These are phyloP conservation scores for Talaromyces nanjingensis DNA, from an alignment of 495 filamentous ascomycete genomes.

Conservation along the genomic window DNA sequence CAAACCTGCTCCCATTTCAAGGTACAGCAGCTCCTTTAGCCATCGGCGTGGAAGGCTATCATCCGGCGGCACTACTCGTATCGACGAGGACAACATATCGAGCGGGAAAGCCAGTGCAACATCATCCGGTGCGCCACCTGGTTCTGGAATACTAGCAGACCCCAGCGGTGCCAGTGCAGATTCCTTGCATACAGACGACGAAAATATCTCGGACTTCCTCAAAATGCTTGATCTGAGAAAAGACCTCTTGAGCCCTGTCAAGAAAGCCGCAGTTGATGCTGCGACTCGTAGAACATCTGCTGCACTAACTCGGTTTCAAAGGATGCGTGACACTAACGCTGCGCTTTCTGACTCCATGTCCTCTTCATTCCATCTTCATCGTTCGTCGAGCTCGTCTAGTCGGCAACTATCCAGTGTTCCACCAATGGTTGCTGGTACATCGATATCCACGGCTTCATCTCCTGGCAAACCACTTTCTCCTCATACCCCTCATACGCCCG, in stretches of 20 bases:
- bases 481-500: conserved; percentile 90
- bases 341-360: conserved; percentile 83
- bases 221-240: conserved; percentile 78
- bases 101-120: conserved; percentile 81
- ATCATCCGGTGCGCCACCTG: conserved; percentile 76
- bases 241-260: conserved; percentile 62
- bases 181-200: conserved; percentile 78
- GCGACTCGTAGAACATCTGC: conserved; percentile 54
- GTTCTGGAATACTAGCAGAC: conserved; percentile 76
- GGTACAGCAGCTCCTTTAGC: conserved; percentile 81
- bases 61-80: conserved; percentile 60
- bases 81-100: conserved; percentile 77
- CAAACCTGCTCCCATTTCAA: conserved; percentile 60
- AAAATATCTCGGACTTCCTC: conserved; percentile 87
- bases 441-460: conserved; percentile 78
- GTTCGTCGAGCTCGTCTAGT: conserved; percentile 77
- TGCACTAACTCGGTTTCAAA: conserved; percentile 68
- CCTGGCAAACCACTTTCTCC: conserved; percentile 89
- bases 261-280: conserved; percentile 48
- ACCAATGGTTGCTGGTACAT: conserved; percentile 72
- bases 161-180: conserved; percentile 67
- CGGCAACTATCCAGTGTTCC: conserved; percentile 78
- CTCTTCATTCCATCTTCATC: conserved; percentile 72
- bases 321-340: conserved; percentile 80
- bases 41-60: conserved; percentile 73